Evolutionary conservation across 371 early-diverging fungal species (phyloP), one percentile per base, ranked within the genome.

Genomic region (Umbelopsis sp.): DNA sequence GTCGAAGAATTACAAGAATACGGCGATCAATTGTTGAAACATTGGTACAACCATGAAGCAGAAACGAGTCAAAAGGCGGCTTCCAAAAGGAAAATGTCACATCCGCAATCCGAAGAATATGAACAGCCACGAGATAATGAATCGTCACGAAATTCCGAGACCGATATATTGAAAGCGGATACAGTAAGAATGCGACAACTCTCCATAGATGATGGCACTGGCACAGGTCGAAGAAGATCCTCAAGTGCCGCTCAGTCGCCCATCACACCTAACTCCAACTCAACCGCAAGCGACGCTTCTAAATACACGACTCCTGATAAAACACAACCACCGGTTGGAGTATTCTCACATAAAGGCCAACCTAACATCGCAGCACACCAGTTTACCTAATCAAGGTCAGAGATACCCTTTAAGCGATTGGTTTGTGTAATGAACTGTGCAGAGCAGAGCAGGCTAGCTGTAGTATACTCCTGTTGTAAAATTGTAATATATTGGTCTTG

Each of bases 1-100:
- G 81, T 88, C 10, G 89, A 89, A 24, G 89, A 91, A 65, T 79
- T 97, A 24, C 95, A 97, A 79, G 84, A 87, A 63, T 92, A 93
- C 35, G 92, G 90, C 20, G 81, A 89, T 64, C 72, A 75, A 50
- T 65, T 80, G n/a, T 24, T 80, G 38, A 32, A 66, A 46, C 80
- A 79, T 63, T 79, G 72, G 63, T 32, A 57, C 35, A 29, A 57
- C 11, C 57, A 57, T 35, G 35, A 57, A 16, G 18, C 57, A 35
- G 57, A 12, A 32, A 18, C 29, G 37, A 35, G 35, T 57, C 18
- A 29, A 29, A 57, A 41, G 41, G 10, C 57, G 12, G 16, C 57
- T 14, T 29, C 35, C 12, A 57, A 57, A 57, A 24, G 57, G 32
- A 57, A 57, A 29, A 12, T 57, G 35, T 57, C 57, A 25, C 16